These are phyloP conservation scores for Dryadomyces quercus-mongolicae DNA, from an alignment of 2,329 filamentous ascomycete genomes.

Conservation along the genomic window DNA sequence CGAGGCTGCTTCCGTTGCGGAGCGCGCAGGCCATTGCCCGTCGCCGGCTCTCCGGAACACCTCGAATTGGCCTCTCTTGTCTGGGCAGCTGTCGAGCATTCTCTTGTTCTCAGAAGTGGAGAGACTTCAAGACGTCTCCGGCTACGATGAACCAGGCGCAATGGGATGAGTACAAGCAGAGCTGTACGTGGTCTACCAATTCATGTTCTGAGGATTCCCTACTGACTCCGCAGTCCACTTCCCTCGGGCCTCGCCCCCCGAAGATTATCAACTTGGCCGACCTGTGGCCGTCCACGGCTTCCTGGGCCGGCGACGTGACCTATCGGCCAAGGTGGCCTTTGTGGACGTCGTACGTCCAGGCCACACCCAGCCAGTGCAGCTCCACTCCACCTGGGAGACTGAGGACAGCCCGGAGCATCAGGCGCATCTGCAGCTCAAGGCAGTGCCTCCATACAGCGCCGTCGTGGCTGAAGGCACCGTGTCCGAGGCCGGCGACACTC, in stretches of 20 bases:
- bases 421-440: constrained; percentile 29
- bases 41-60: background rate
- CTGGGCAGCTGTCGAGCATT: too few relatives aligned
- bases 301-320: constrained; percentile 52
- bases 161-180: constrained; percentile 30
- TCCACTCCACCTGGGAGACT: constrained; percentile 27
- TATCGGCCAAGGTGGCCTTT: constrained; percentile 61
- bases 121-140: too few relatives aligned
- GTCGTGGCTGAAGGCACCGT: constrained; percentile 33
- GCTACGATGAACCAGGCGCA: constrained; percentile 3
- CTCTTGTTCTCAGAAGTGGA: background rate
- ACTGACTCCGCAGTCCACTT: constrained; percentile 16
- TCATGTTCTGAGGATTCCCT: background rate
- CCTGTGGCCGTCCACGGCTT: constrained; percentile 56
- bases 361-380: constrained; percentile 22
- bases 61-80: too few relatives aligned
- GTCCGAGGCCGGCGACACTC: background rate
- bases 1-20: background rate
- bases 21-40: constrained; percentile 1
- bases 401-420: constrained; percentile 21
- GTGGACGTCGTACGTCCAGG: constrained; percentile 37
- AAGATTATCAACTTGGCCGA: constrained; percentile 18
- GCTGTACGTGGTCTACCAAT: constrained; percentile 20
- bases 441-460: constrained; percentile 37
- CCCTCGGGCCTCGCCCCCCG: constrained; percentile 16